A percentile compares a stretch with the other conserved stretches of the same genome.
Evolutionary conservation across 768 basidiomycete species (phyloP).

Genomic region (Agaricus subrufescens): DNA sequence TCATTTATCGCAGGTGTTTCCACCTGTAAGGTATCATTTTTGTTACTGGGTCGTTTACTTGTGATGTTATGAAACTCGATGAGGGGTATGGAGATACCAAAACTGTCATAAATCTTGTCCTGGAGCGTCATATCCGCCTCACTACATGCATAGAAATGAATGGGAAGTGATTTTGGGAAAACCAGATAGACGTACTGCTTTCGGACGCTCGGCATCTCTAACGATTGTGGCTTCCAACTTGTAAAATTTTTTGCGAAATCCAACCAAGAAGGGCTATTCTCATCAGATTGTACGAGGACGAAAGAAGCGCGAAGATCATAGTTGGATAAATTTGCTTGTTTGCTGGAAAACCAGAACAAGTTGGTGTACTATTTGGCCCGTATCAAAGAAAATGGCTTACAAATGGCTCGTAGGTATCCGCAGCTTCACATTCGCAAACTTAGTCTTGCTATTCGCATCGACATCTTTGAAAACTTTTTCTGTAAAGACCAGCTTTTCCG

Average conservation of each 20-base stretch:
- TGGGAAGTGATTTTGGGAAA: slow-evolving; percentile 11
- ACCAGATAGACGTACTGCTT: slow-evolving; percentile 23
- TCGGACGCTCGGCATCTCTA: slow-evolving; percentile 14
- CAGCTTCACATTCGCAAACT: slow-evolving; percentile 19
- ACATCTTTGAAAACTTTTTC: slow-evolving; percentile 25
- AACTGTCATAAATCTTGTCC: slow-evolving; percentile 29
- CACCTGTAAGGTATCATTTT: not conserved
- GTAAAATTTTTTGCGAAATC: slow-evolving; percentile 24
- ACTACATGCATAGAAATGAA: not conserved
- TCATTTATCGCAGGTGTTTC: not conserved
- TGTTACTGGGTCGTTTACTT: not conserved
- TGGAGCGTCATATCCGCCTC: slow-evolving; percentile 8
- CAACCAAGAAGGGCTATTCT: slow-evolving; percentile 24
- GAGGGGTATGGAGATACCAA: slow-evolving; percentile 28
- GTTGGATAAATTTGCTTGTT: slow-evolving; percentile 17
- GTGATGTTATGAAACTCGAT: slow-evolving; percentile 27
- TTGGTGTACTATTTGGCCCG: not conserved
- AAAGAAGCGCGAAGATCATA: slow-evolving; percentile 33
- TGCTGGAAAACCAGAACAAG: slow-evolving; percentile 12
- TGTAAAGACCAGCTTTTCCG: slow-evolving; percentile 19
- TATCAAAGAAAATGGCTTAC: slow-evolving; percentile 16
- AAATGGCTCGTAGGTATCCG: slow-evolving; percentile 25
- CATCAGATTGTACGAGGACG: slow-evolving; percentile 21
- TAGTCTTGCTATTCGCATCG: slow-evolving; percentile 19
- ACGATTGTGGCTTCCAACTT: slow-evolving; percentile 21